Evolutionary conservation across 2,329 filamentous ascomycete genomes (phyloP), one percentile per base, ranked within the genome.

Genomic region (Xylariomycetidae sp.): DNA sequence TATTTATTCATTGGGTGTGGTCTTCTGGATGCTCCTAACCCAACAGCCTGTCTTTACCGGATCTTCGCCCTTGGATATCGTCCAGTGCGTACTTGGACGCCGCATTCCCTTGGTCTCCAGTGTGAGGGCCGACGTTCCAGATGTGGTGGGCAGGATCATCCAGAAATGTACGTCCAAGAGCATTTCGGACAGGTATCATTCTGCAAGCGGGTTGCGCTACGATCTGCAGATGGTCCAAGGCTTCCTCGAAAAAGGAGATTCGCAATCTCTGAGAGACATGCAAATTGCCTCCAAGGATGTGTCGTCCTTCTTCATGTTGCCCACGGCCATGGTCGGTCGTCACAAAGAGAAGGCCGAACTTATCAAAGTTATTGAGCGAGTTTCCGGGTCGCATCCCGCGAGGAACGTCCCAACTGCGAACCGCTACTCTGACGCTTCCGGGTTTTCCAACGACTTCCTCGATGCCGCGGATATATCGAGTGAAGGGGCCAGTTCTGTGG

Each of bases 161-260:
- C 83, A 90, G 54, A 93, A 88, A 56, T 95, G 93, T 74, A 95
- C 88, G 0, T 80, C 87, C 39, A 94, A 93, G 59, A 84, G 81
- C 39, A 85, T 94, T 29, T 75, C 79, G 36, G 89, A 95, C 37
- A 78, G 90, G 10, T 96, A 95, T 55, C 83, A 94, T 50, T 94
- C 87, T 5, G 83, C 85, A 1, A 88, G 85, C 38, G 89, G 90
- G 2, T 71, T 95, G 38, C 87, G 87, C 45, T 72, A 85, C 50
- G 90, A 96, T 54, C 63, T 96, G 31, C 60, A 79, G 32, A 72
- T 79, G 48, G 79, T 95, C 5, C 79, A 85, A 43, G 73, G 81
- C 43, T 70, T 90, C 23, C 65, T 95, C 6, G 77, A 74, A 4
- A 77, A 87, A 48, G 89, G 87, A 13, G 81, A 95, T 47, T 70